Percentiles rank a stretch among this genome's conserved stretches.
phyloP scores from a whole-genome alignment of 805 yeast genomes.

The Kodamaea hsintzibuensis region DNA sequence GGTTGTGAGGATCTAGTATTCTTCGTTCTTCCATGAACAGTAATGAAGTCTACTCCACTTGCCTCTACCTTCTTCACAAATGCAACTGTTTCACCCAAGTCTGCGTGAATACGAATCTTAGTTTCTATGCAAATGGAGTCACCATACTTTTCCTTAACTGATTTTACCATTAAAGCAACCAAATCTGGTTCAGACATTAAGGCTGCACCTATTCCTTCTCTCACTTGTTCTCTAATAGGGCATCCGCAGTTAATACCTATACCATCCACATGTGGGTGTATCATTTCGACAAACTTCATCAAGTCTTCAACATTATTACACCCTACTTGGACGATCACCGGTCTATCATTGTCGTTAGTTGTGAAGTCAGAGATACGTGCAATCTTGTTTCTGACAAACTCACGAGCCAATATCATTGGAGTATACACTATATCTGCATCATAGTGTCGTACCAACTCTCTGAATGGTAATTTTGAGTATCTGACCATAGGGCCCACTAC shows the following conservation, averaged over 20 bases:
- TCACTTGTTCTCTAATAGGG: constrained; percentile 90
- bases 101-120: constrained; percentile 84
- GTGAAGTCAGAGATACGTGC: constrained; percentile 87
- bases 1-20: constrained; percentile 83
- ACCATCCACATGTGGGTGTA: constrained; percentile 89
- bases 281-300: constrained; percentile 80
- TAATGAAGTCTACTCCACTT: constrained; percentile 91
- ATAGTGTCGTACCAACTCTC: constrained; percentile 72
- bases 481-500: constrained; percentile 93
- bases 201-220: constrained; percentile 98
- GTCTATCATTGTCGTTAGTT: constrained; percentile 68
- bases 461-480: constrained; percentile 89
- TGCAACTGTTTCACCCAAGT: constrained; percentile 67
- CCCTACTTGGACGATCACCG: constrained; percentile 88
- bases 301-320: constrained; percentile 82
- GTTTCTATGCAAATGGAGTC: constrained; percentile 78
- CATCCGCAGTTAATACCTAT: constrained; percentile 97
- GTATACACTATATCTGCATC: constrained; percentile 83
- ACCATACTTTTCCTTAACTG: constrained; percentile 77
- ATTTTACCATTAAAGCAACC: constrained; percentile 80
- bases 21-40: constrained; percentile 91
- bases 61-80: constrained; percentile 74
- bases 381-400: constrained; percentile 78
- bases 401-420: constrained; percentile 96
- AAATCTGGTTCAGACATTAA: constrained; percentile 80